phyloP scores from a whole-genome alignment of 768 basidiomycete species.

The Suillus bovinus region DNA sequence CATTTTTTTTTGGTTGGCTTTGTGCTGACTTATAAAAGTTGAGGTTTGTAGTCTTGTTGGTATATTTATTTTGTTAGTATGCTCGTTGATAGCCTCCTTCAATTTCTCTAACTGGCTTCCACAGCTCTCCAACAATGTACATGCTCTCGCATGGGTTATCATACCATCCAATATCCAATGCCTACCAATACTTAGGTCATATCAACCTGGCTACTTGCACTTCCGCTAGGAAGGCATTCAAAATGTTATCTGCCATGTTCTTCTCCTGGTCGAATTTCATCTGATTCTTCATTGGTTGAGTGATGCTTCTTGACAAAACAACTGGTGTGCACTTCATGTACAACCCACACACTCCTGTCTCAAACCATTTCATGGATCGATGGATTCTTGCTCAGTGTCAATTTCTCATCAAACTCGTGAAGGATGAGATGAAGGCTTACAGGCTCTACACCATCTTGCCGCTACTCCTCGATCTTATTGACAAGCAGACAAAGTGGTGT shows the following conservation, averaged over 20 bases:
- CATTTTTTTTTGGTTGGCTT: too few species aligned
- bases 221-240: conserved; percentile 98
- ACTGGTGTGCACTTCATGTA: conserved; percentile 79
- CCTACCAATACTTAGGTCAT: too few species aligned
- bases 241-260: conserved; percentile 94
- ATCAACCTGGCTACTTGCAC: too few species aligned
- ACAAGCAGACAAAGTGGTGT: conserved; percentile 99
- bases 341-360: conserved; percentile 79
- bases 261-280: conserved; percentile 98
- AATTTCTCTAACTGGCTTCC: too few species aligned
- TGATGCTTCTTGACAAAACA: conserved; percentile 80
- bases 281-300: conserved; percentile 99
- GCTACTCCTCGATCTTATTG: conserved; percentile 86
- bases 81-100: too few species aligned
- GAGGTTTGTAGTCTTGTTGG: too few species aligned
- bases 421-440: conserved; percentile 96
- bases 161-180: too few species aligned
- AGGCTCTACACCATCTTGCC: conserved; percentile 97
- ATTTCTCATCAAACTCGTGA: conserved; percentile 88
- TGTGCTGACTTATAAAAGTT: too few species aligned
- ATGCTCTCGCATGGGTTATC: too few species aligned
- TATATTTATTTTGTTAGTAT: too few species aligned
- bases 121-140: too few species aligned
- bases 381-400: conserved; percentile 99
- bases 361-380: conserved; percentile 95